phyloP scores from a whole-genome alignment of 768 basidiomycete genomes.

The Amanita pallidorosea region DNA sequence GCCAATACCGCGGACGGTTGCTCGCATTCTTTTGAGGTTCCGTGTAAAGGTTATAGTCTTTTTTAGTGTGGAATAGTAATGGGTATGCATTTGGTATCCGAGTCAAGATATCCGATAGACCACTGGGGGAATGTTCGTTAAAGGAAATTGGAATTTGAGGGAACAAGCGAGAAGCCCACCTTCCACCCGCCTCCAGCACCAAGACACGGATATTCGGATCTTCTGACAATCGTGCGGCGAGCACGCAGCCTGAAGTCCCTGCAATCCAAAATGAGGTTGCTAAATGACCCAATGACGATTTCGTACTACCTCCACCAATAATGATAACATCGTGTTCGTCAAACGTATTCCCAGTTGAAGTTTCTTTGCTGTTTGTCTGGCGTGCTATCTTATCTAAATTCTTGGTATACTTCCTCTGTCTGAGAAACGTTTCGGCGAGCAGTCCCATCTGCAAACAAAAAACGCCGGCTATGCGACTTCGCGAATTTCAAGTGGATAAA shows the following conservation, averaged over 20 bases:
- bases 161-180: constrained; percentile 23
- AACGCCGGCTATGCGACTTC: neutral
- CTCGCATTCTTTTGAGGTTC: constrained; percentile 41
- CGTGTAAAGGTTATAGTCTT: constrained; percentile 42
- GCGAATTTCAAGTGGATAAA: neutral
- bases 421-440: constrained; percentile 11
- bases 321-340: constrained; percentile 39
- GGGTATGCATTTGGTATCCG: constrained; percentile 30
- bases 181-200: constrained; percentile 48
- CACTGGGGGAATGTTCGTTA: constrained; percentile 20
- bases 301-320: constrained; percentile 37
- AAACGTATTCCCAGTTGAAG: constrained; percentile 1
- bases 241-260: constrained; percentile 52
- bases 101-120: constrained; percentile 24
- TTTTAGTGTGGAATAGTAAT: constrained; percentile 27
- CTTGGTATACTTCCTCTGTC: constrained; percentile 12
- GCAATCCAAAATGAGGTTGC: constrained; percentile 1
- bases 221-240: constrained; percentile 49
- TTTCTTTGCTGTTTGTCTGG: constrained; percentile 2
- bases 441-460: constrained; percentile 13
- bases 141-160: neutral
- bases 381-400: constrained; percentile 15
- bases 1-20: constrained; percentile 43
- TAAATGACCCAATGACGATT: neutral
- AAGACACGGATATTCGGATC: constrained; percentile 39